Percentiles rank a stretch among this genome's conserved stretches.
phyloP scores from a whole-genome alignment of 2,329 filamentous ascomycete genomes.

The Chrysosporium keratinophilum region DNA sequence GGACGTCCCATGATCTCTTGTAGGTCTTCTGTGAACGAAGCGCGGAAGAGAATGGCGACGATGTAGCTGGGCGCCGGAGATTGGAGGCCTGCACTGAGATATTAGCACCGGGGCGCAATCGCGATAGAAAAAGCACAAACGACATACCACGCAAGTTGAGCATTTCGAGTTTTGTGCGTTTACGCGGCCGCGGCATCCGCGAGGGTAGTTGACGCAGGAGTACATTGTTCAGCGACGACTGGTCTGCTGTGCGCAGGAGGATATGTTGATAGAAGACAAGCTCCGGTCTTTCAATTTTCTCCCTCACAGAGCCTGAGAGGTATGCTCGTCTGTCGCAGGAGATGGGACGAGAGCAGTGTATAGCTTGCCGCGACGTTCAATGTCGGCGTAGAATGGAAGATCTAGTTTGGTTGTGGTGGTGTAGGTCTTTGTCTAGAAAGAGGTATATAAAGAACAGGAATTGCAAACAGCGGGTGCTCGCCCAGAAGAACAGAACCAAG shows the following conservation, averaged over 20 bases:
- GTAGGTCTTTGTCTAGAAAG: background rate
- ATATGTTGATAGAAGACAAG: too few relatives aligned
- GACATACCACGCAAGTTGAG: constrained; percentile 37
- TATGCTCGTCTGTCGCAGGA: background rate
- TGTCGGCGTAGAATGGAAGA: background rate
- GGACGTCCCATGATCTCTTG: constrained; percentile 14
- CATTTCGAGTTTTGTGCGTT: constrained; percentile 37
- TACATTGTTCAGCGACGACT: constrained; percentile 29
- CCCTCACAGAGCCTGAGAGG: too few relatives aligned
- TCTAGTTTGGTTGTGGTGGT: background rate
- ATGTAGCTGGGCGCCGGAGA: constrained; percentile 30
- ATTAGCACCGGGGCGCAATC: background rate
- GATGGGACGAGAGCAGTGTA: background rate
- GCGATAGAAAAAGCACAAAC: background rate
- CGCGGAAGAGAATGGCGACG: constrained; percentile 30
- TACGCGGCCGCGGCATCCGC: constrained; percentile 39
- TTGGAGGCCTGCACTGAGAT: constrained; percentile 25
- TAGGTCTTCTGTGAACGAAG: constrained; percentile 14
- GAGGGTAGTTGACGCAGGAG: constrained; percentile 40
- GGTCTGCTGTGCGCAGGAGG: too few relatives aligned
- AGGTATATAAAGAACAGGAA: background rate
- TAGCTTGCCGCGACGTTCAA: background rate
- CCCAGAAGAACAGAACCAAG: background rate
- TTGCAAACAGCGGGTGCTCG: background rate
- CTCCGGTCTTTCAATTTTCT: too few relatives aligned